Evolutionary conservation across 345 rosid species (phyloP), one percentile per base, ranked within the genome.

Genomic region (Dovyalis caffra): DNA sequence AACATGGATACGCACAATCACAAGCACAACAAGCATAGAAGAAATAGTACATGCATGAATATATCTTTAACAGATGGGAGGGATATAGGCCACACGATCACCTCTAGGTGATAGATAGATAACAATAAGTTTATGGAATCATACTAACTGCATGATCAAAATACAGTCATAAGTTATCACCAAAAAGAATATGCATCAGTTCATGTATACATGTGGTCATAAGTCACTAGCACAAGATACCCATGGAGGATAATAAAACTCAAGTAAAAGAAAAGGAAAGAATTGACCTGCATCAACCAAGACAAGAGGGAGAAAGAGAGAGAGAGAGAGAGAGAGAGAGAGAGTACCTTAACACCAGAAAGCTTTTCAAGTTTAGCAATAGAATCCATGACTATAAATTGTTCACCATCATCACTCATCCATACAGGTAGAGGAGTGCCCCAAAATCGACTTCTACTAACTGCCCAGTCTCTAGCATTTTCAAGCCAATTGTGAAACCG

Each of bases 401-500:
- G 98, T 77, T 86, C 85, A 29, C 88, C 95, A 79, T 95, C 99
- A 78, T 88, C 95, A 78, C 97, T 93, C 23, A 83, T 85, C 99
- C 99, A 95, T 33, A 95, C 64, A 14, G 99, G 99, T 72, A 95
- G 92, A 77, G 99, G 99, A 66, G 99, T 95, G 53, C 99, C 99
- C 99, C 98, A 95, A 82, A 93, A 95, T 74, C 99, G 85, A 85
- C 97, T 95, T 77, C 99, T 83, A 84, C 99, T 95, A 33, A 95
- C 81, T 31, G 98, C 99, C 99, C 99, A 95, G 84, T 95, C 99
- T 80, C 98, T 85, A 60, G 98, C 99, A 88, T 93, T 95, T 80
- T 95, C 98, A 71, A 95, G 89, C 99, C 99, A 95, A 86, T 95
- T 95, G 80, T 95, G 98, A 80, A 95, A 95, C 62, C 99, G 93